phyloP scores from a whole-genome alignment of 495 filamentous ascomycete species.

The Penicillium desertorum region DNA sequence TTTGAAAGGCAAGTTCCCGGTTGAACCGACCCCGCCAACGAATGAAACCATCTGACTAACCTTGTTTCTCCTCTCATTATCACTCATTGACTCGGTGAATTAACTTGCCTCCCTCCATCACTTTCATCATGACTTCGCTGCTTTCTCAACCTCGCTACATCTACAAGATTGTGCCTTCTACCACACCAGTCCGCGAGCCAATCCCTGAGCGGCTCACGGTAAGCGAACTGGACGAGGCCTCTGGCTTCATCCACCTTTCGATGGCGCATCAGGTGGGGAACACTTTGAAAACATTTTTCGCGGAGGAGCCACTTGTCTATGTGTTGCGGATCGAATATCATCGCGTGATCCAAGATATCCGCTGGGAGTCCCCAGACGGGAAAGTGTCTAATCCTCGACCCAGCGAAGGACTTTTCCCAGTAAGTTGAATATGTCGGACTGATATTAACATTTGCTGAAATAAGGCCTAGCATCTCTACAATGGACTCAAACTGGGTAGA shows the following conservation, averaged over 20 bases:
- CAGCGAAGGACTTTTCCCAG: conserved; percentile 47
- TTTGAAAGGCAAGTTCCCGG: conserved; percentile 3
- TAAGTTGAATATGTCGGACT: conserved; percentile 22
- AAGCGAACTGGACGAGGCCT: conserved; percentile 42
- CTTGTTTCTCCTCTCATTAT: background rate
- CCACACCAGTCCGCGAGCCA: conserved; percentile 41
- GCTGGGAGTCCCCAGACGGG: conserved; percentile 45
- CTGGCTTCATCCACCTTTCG: conserved; percentile 47
- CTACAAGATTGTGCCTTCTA: conserved; percentile 48
- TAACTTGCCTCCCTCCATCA: background rate
- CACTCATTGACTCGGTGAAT: background rate
- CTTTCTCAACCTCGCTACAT: conserved; percentile 37
- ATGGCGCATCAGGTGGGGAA: conserved; percentile 42
- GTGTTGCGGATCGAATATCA: conserved; percentile 74
- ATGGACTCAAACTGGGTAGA: conserved; percentile 44
- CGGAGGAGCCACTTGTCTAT: conserved; percentile 72
- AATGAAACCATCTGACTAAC: conserved; percentile 11
- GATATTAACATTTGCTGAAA: conserved; percentile 7
- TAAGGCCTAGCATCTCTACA: conserved; percentile 42
- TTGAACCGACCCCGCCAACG: conserved; percentile 15
- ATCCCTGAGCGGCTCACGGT: conserved; percentile 44
- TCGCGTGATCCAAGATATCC: conserved; percentile 42
- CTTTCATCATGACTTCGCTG: conserved; percentile 24
- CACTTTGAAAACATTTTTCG: conserved; percentile 63
- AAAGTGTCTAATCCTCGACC: conserved; percentile 43